Evolutionary conservation across 441 rosid genomes (phyloP).

Genomic region (Euphorbia neoarborescens): DNA sequence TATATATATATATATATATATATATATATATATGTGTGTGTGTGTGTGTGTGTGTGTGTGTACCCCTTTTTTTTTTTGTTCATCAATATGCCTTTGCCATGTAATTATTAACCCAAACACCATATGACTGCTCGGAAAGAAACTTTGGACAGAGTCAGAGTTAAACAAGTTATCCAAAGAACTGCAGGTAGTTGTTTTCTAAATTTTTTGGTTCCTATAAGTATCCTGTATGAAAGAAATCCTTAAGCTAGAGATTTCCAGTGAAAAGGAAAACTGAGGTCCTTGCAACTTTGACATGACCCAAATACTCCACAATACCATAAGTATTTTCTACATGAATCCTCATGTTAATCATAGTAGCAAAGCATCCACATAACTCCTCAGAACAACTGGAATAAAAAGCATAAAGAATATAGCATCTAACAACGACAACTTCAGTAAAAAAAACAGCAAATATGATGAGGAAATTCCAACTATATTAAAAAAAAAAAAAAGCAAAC

Average conservation of each 20-base stretch:
- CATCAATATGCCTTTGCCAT: neutral
- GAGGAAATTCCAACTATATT: too few species aligned
- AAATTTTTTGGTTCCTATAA: neutral
- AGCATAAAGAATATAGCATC: neutral
- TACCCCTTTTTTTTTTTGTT: neutral
- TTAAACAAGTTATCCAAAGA: neutral
- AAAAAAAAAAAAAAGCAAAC: neutral
- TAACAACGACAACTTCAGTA: neutral
- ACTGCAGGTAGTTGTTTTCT: neutral
- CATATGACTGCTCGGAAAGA: neutral
- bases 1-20: too few species aligned
- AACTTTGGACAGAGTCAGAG: neutral
- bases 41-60: neutral
- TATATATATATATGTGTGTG: too few species aligned
- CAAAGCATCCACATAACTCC: neutral
- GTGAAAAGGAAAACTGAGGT: neutral
- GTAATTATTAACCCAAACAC: neutral
- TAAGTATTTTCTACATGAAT: neutral
- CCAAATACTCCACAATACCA: neutral
- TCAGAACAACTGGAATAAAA: neutral
- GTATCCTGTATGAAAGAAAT: neutral
- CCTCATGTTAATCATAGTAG: neutral
- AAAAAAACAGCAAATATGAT: neutral
- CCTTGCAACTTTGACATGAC: slow-evolving; percentile 4
- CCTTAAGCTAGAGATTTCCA: neutral